phyloP scores from a whole-genome alignment of 257 asterid genomes.

The Primulina eburnea region DNA sequence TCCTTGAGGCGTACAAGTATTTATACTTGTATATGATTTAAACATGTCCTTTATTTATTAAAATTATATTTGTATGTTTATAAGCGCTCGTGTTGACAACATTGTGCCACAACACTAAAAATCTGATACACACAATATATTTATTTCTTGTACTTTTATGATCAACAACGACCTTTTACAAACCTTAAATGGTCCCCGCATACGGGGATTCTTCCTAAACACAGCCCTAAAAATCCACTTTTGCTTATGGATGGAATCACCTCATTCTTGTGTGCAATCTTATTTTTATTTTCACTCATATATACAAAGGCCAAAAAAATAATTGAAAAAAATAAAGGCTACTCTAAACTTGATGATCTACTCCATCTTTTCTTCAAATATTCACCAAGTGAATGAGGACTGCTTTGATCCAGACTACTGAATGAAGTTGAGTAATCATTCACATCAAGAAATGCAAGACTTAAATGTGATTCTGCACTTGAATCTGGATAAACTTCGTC shows the following conservation, averaged over 20 bases:
- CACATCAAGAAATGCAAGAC: constrained; percentile 71
- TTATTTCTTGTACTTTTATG: too few species aligned
- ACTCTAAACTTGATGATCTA: constrained; percentile 67
- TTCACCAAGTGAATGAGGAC: constrained; percentile 71
- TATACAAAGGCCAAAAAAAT: constrained; percentile 27
- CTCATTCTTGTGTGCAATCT: constrained; percentile 56
- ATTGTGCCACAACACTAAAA: too few species aligned
- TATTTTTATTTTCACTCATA: constrained; percentile 19
- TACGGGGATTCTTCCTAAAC: background rate
- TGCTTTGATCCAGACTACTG: constrained; percentile 69
- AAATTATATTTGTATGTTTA: too few species aligned
- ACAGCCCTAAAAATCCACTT: background rate
- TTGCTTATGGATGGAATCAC: constrained; percentile 34
- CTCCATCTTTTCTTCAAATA: constrained; percentile 71
- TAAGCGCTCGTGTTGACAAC: too few species aligned
- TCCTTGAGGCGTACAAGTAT: too few species aligned
- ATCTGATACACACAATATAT: too few species aligned
- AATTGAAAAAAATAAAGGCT: constrained; percentile 18
- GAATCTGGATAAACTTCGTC: constrained; percentile 93
- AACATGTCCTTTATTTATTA: too few species aligned
- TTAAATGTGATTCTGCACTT: constrained; percentile 72
- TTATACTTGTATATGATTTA: too few species aligned
- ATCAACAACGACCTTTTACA: too few species aligned
- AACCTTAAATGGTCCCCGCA: background rate
- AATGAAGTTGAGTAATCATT: constrained; percentile 55